phyloP scores from a whole-genome alignment of 2,329 filamentous ascomycete genomes.

The Fusarium caatingaense region DNA sequence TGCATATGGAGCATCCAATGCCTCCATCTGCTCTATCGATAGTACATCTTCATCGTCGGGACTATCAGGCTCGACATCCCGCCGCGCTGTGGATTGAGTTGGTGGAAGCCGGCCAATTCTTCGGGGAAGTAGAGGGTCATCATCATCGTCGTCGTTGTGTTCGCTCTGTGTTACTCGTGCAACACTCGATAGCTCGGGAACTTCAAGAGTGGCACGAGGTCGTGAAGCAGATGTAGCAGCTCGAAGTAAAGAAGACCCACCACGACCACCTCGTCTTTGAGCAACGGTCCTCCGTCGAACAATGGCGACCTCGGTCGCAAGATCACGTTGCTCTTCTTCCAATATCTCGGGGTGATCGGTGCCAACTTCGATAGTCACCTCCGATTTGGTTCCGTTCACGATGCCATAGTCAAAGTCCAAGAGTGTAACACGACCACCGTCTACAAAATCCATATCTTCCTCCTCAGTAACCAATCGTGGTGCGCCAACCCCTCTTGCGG shows the following conservation, averaged over 20 bases:
- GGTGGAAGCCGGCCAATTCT: constrained; percentile 53
- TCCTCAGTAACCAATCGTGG: constrained; percentile 71
- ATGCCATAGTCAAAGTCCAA: constrained; percentile 78
- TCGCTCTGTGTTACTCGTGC: constrained; percentile 41
- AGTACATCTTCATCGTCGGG: constrained; percentile 57
- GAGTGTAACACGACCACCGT: constrained; percentile 78
- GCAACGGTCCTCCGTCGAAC: constrained; percentile 79
- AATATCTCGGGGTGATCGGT: constrained; percentile 75
- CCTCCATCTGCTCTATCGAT: constrained; percentile 68
- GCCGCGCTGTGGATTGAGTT: constrained; percentile 8
- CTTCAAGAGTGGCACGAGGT: constrained; percentile 45
- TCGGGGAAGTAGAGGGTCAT: constrained; percentile 66
- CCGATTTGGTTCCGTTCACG: constrained; percentile 64
- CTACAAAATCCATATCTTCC: constrained; percentile 79
- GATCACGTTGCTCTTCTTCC: constrained; percentile 77
- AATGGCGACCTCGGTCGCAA: constrained; percentile 83
- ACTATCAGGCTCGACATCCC: constrained; percentile 34
- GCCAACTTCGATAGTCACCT: constrained; percentile 79
- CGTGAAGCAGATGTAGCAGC: constrained; percentile 58
- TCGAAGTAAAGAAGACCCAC: constrained; percentile 57
- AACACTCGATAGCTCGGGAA: constrained; percentile 50
- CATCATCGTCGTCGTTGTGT: constrained; percentile 50
- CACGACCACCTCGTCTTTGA: constrained; percentile 64
- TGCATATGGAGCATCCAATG: constrained; percentile 77
- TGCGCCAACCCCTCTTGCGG: constrained; percentile 75